phyloP scores from a whole-genome alignment of 257 asterid genomes.

The Scutellaria minor region DNA sequence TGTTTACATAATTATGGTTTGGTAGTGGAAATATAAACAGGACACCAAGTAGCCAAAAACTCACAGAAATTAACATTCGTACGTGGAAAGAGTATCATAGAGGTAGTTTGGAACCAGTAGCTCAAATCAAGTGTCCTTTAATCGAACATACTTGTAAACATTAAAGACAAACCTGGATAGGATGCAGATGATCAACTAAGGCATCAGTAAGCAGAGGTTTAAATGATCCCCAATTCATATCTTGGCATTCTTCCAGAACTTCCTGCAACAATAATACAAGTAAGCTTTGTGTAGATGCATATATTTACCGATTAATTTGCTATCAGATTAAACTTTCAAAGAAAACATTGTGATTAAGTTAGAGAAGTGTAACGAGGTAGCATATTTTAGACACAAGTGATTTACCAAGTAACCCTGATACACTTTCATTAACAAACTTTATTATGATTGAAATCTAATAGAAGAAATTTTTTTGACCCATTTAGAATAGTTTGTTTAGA shows the following conservation, averaged over 20 bases:
- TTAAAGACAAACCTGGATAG: conserved; percentile 74
- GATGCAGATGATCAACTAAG: conserved; percentile 80
- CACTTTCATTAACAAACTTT: background rate
- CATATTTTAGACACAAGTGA: conserved; percentile 7
- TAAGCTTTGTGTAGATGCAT: conserved; percentile 21
- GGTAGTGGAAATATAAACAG: background rate
- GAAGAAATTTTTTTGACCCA: conserved; percentile 13
- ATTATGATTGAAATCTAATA: background rate
- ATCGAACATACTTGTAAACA: background rate
- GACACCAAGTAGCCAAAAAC: conserved; percentile 25
- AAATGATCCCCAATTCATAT: conserved; percentile 93
- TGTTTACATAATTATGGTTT: background rate
- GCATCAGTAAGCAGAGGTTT: conserved; percentile 81
- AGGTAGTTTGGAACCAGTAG: background rate
- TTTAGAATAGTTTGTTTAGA: background rate
- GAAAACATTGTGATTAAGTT: background rate
- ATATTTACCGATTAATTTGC: background rate
- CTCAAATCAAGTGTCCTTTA: background rate
- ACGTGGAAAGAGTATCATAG: background rate
- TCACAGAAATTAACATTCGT: no score
- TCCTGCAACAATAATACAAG: conserved; percentile 55
- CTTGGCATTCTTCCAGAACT: conserved; percentile 78
- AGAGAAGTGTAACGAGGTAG: background rate
- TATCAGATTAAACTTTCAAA: conserved; percentile 1
- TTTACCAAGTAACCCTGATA: conserved; percentile 10